These are phyloP conservation scores for Eimeria maxima DNA, from an alignment of 169 alveolate species.

Conservation along the genomic window DNA sequence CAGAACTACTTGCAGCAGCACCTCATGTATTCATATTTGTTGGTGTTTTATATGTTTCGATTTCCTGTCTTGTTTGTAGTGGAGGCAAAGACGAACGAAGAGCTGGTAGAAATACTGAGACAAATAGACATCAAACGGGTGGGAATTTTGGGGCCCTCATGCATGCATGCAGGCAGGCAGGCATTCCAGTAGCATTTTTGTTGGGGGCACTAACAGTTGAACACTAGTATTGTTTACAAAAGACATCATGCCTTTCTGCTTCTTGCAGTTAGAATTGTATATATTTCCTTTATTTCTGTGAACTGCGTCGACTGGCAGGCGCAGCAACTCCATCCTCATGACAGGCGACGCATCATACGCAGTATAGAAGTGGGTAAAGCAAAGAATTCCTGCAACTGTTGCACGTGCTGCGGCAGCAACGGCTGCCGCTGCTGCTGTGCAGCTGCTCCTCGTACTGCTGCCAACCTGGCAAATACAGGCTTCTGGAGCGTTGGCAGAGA, in stretches of 20 bases:
- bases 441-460: not conserved
- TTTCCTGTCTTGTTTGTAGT: not conserved
- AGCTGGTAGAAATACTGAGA: conserved; percentile 6
- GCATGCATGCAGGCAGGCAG: not conserved
- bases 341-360: conserved; percentile 76
- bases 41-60: no score
- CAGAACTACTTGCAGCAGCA: no score
- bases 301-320: conserved; percentile 2
- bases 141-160: not conserved
- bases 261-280: no score
- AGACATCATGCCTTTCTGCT: no score
- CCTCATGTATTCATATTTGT: no score
- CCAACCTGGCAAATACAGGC: not conserved
- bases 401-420: not conserved
- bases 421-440: not conserved
- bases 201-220: not conserved
- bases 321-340: conserved; percentile 75
- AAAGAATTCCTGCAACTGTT: not conserved
- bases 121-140: conserved; percentile 40
- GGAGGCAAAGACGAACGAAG: conserved; percentile 32
- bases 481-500: not conserved
- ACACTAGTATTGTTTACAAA: not conserved
- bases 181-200: not conserved
- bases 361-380: conserved; percentile 60
- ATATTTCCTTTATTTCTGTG: not conserved